Conservation (phyloP, 805 yeast genomes). For the Saccharomycopsis sp. region DNA sequence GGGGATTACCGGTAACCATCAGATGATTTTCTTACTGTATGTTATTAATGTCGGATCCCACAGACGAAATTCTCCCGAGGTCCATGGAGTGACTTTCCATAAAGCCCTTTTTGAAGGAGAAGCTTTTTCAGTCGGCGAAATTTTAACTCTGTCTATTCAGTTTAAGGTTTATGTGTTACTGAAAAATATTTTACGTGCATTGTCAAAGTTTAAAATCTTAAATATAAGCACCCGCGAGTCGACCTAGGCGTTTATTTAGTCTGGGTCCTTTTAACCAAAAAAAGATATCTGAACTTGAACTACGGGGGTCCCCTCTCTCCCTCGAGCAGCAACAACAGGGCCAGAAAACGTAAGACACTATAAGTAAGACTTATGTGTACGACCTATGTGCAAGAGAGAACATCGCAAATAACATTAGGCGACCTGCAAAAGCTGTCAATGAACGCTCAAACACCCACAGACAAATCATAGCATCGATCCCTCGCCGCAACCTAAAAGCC, state of each 20-base stretch:
- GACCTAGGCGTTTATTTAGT: neutral
- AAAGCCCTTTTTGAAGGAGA: neutral
- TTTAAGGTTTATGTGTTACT: neutral
- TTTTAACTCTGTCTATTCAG: neutral
- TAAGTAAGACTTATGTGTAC: neutral
- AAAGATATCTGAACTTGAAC: neutral
- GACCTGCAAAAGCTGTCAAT: neutral
- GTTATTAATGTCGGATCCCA: no score
- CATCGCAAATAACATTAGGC: neutral
- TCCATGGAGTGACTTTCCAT: neutral
- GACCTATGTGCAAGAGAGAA: neutral
- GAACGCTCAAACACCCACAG: neutral
- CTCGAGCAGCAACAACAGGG: neutral
- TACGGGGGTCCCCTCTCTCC: neutral
- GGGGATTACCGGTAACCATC: no score
- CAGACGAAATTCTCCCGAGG: no score
- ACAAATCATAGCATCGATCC: neutral
- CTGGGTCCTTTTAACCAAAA: neutral
- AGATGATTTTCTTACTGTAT: no score
- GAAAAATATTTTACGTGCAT: neutral
- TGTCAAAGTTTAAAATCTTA: neutral
- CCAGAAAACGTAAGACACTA: neutral
- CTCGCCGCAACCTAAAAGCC: neutral
- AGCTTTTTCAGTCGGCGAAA: neutral
- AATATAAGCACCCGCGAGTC: neutral